Evolutionary conservation across 1,139 yeast genomes (phyloP), one percentile per base, ranked within the genome.

Genomic region (Tardiomyces depauwii): DNA sequence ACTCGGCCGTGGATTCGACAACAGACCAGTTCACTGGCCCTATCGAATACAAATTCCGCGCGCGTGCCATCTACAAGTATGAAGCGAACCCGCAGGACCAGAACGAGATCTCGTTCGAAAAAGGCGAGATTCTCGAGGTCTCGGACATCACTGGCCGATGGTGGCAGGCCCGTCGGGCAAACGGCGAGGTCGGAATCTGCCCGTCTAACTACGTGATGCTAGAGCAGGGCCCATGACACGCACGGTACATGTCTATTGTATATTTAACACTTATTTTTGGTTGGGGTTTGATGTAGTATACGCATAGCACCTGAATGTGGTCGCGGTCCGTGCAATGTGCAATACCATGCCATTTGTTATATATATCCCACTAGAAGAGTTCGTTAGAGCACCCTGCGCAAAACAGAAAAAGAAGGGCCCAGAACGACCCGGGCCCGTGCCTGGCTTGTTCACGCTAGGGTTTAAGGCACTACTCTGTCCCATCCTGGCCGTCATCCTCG

Each of bases 111-210:
- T 83, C 95, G 5, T 91, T 91, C 60, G 78, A 75, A 51, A 88
- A 89, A 64, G 96, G 91, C 50, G 98, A 91, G 64, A 71, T 88
- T 25, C 74, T 91, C 62, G 89, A 84, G 57, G 95, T 91, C 42
- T 88, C 87, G 57, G 97, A 91, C 60, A 85, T 87, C 49, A 87
- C 86, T 54, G 96, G 97, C 45, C 82, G 93, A 68, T 91, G 98
- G 98, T 91, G 97, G 97, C 96, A 88, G 66, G 97, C 96, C 33
- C 78, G 85, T 61, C 78, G 89, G 60, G 73, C 82, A 18, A 82
- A 79, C 56, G 98, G 98, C 43, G 94, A 88, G 63, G 85, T 87
- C 45, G 98, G 98, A 56, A 91, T 91, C 56, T 89, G 96, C 65
- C 98, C 98, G 45, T 83, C 95, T 54, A 91, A 91, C 64, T 91